A percentile compares a stretch with the other conserved stretches of the same genome.
Conservation (phyloP, 257 asterid genomes). For the Verbena officinalis region DNA sequence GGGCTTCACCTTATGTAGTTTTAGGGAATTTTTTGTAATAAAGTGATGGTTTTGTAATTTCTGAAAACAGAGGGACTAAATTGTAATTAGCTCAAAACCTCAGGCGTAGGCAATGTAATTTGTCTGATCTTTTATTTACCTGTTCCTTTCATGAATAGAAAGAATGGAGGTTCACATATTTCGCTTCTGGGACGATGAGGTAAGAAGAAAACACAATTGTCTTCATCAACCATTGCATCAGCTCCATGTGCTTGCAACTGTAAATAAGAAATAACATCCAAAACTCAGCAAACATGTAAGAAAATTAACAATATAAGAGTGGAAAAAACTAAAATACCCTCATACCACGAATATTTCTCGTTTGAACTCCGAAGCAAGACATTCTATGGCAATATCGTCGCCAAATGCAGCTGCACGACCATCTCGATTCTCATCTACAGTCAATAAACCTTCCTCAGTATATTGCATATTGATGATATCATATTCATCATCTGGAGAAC, state of each 20-base stretch:
- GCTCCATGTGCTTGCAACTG: constrained; percentile 99
- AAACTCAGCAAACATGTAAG: constrained; percentile 20
- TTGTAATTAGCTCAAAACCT: too few species aligned
- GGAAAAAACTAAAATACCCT: constrained; percentile 5
- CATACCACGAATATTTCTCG: constrained; percentile 95
- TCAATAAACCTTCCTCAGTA: constrained; percentile 87
- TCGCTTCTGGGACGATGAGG: constrained; percentile 91
- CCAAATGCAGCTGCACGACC: constrained; percentile 97
- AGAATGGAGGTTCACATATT: constrained; percentile 80
- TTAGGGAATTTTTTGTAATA: too few species aligned
- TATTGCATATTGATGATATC: constrained; percentile 90
- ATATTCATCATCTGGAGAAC: constrained; percentile 82
- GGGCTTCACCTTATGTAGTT: too few species aligned
- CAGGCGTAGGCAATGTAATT: too few species aligned
- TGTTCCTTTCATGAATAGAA: constrained; percentile 98
- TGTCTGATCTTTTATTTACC: constrained; percentile 53
- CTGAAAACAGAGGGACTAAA: too few species aligned
- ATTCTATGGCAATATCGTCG: constrained; percentile 95
- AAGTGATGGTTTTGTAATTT: too few species aligned
- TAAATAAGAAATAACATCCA: constrained; percentile 8
- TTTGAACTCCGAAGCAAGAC: constrained; percentile 91
- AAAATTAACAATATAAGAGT: background rate
- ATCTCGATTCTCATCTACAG: constrained; percentile 80
- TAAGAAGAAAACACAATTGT: constrained; percentile 88
- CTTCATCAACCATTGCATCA: constrained; percentile 98